Conservation (phyloP, 2,329 filamentous ascomycete genomes). For the Xylaria sp. region DNA sequence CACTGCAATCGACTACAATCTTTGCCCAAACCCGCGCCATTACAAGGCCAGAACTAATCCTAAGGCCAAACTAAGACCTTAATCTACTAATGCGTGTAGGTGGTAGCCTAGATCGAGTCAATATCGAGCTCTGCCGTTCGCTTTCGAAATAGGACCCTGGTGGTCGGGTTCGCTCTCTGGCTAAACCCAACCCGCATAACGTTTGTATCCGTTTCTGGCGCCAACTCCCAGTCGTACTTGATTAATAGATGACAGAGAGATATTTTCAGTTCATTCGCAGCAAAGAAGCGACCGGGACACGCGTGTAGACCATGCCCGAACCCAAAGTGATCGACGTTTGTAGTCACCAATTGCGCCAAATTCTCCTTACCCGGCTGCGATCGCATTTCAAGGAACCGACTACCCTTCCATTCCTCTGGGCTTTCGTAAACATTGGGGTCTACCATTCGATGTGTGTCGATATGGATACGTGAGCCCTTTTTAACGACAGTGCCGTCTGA, state of each 20-base stretch:
- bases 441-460: constrained; percentile 33
- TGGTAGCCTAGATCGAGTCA: constrained; percentile 16
- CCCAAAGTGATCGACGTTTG: constrained; percentile 36
- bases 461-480: constrained; percentile 31
- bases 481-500: constrained; percentile 32
- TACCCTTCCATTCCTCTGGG: constrained; percentile 32
- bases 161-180: constrained; percentile 8
- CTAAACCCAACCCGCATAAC: background rate
- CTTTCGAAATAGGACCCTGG: constrained; percentile 20
- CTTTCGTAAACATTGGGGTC: constrained; percentile 34
- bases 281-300: constrained; percentile 41
- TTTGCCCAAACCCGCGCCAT: too few relatives aligned
- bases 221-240: constrained; percentile 38
- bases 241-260: constrained; percentile 33
- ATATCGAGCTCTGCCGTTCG: constrained; percentile 25
- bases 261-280: constrained; percentile 44
- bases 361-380: constrained; percentile 29
- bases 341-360: constrained; percentile 41
- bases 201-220: constrained; percentile 11
- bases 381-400: constrained; percentile 33
- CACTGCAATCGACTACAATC: background rate
- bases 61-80: too few relatives aligned
- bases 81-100: too few relatives aligned
- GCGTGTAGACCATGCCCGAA: constrained; percentile 48
- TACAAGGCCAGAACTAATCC: too few relatives aligned